Base-by-base conservation (phyloP, 768 basidiomycete genomes). In the Lactarius sp. region DNA sequence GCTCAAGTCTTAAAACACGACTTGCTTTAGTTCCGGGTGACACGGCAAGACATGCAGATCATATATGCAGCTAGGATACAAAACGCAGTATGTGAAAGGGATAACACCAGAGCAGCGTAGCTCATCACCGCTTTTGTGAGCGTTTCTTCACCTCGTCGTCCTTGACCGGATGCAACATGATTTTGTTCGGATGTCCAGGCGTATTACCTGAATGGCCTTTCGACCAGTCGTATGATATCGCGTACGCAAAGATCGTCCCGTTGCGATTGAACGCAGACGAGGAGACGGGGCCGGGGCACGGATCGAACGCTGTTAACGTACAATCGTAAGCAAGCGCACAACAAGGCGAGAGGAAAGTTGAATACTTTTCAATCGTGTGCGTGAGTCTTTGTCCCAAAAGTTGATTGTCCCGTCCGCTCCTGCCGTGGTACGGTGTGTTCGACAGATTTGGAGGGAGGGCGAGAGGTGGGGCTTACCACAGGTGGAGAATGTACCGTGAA, bases 371-470 rank as follows among this genome's bases (percentile, higher is more conserved):
- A 98, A 82, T 46, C 95, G 87, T 7, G 90, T 93, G 62, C 94
- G 87, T 8, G 90, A 86, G 69, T 95, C 90, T 76, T 94, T 94
- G 75, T 97, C 94, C 94, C 94, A 96, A 74, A 90, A 92, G 80
- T 92, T 89, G 72, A 94, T 86, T 3, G 88, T 88, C 20, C 92
- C 92, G 68, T 94, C 92, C 49, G 88, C 81, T 10, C 89, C 88
- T 89, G 22, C 22, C 2, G 55, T 3, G 7, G 54, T 18, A 12
- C 8, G 27, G 13, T 34, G 56, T 9, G 27, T 62, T 52, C 16
- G 42, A 37, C 14, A 20, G 10, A n/a, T 12, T 12, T 27, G 20
- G 33, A 14, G 20, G 18, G 20, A 16, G 16, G 27, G 3, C 5
- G 3, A 9, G 36, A 9, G n/a, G 34, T 0, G 27, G 3, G 20